Conservation (phyloP, 768 basidiomycete species). For the Macrolepiota dolichaula region DNA sequence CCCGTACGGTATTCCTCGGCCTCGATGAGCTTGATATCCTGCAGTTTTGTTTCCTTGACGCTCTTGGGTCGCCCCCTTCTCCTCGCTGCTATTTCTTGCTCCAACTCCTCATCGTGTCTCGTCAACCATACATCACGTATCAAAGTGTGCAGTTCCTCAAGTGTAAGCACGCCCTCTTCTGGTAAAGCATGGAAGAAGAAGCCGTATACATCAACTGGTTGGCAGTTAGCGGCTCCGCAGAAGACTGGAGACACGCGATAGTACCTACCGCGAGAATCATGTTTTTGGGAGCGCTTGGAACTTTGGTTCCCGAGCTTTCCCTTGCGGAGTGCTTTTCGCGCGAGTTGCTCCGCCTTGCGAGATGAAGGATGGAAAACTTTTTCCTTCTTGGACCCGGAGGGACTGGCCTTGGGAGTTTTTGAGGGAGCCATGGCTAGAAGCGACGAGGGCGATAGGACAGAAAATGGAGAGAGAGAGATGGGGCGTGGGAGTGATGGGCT, state of each 20-base stretch:
- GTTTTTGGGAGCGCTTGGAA: constrained; percentile 55
- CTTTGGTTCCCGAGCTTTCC: constrained; percentile 57
- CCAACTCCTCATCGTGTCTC: constrained; percentile 64
- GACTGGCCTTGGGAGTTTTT: constrained; percentile 29
- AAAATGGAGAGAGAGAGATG: constrained; percentile 12
- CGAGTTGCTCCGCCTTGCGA: constrained; percentile 76
- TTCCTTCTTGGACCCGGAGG: constrained; percentile 51
- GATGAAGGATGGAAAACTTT: constrained; percentile 83
- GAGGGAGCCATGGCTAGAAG: constrained; percentile 35
- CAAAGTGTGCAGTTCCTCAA: constrained; percentile 65
- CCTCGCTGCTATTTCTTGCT: constrained; percentile 54
- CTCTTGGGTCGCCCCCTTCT: constrained; percentile 79
- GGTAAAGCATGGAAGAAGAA: constrained; percentile 79
- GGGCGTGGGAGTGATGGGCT: constrained; percentile 22
- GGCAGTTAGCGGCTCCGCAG: constrained; percentile 13
- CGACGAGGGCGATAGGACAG: constrained; percentile 1
- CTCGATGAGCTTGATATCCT: constrained; percentile 69
- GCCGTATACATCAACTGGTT: constrained; percentile 61
- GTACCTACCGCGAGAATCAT: constrained; percentile 47
- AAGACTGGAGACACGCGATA: not conserved
- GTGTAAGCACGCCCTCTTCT: constrained; percentile 49
- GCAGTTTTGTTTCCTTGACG: constrained; percentile 58
- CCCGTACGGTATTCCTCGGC: constrained; percentile 75
- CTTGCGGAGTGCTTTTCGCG: constrained; percentile 65
- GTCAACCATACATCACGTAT: constrained; percentile 69